phyloP scores from a whole-genome alignment of 768 basidiomycete genomes.

The Trichaptum fuscoviolaceum region DNA sequence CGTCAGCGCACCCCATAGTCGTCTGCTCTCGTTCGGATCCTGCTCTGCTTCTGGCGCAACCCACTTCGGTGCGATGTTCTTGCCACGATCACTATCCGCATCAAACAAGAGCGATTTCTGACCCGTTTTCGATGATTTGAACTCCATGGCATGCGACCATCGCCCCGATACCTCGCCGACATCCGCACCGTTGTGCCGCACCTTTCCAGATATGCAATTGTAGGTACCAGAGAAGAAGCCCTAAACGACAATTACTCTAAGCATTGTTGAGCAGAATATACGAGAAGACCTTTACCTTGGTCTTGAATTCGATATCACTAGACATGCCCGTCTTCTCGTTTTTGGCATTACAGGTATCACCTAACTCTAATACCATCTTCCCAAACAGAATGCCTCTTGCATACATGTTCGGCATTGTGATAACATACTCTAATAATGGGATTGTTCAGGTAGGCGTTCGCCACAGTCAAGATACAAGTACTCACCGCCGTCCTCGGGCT shows the following conservation, averaged over 20 bases:
- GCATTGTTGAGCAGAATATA: background rate
- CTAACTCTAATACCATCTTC: slow-evolving; percentile 95
- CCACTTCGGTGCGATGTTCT: slow-evolving; percentile 71
- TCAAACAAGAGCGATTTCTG: slow-evolving; percentile 81
- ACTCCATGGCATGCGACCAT: slow-evolving; percentile 91
- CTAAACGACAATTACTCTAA: slow-evolving; percentile 29
- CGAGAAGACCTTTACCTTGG: slow-evolving; percentile 55
- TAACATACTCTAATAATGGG: slow-evolving; percentile 59
- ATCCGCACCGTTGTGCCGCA: slow-evolving; percentile 58
- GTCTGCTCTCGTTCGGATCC: slow-evolving; percentile 83
- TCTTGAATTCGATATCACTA: slow-evolving; percentile 95
- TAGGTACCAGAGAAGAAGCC: slow-evolving; percentile 98
- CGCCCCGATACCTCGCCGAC: slow-evolving; percentile 84
- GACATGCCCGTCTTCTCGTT: slow-evolving; percentile 70
- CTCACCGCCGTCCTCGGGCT: slow-evolving; percentile 82
- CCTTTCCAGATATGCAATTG: slow-evolving; percentile 80
- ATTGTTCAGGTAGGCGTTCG: background rate
- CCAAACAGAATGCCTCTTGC: slow-evolving; percentile 83
- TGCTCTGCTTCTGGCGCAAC: slow-evolving; percentile 86
- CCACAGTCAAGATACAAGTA: slow-evolving; percentile 16
- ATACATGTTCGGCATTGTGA: slow-evolving; percentile 99
- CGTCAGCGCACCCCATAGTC: slow-evolving; percentile 83
- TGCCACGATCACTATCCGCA: slow-evolving; percentile 60
- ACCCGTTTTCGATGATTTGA: slow-evolving; percentile 60
- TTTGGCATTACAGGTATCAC: slow-evolving; percentile 80